Percentiles rank a stretch among this genome's conserved stretches.
Evolutionary conservation across 2,329 filamentous ascomycete genomes (phyloP).

Genomic region (Trichoderma sp.): DNA sequence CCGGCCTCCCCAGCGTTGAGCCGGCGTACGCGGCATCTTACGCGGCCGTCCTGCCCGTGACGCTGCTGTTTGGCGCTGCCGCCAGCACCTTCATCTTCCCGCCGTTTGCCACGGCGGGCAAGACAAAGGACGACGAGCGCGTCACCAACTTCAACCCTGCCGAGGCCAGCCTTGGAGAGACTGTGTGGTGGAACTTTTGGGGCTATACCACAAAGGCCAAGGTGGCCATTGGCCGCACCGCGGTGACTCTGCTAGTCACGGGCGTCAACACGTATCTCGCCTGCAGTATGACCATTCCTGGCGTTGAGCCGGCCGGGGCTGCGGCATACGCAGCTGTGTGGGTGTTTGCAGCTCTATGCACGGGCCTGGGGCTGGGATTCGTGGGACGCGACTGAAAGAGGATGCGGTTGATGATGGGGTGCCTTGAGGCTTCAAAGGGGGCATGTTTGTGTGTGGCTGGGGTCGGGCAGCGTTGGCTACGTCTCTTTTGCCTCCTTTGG

Average conservation of each 20-base stretch:
- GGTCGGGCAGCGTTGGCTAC: neutral
- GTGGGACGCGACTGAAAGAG: conserved; percentile 43
- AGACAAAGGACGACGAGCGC: conserved; percentile 47
- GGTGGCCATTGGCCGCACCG: conserved; percentile 62
- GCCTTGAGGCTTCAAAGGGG: neutral
- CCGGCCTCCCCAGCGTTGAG: conserved; percentile 65
- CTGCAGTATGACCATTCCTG: conserved; percentile 62
- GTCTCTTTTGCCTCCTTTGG: neutral
- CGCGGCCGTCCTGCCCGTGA: conserved; percentile 57
- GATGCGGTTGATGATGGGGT: neutral
- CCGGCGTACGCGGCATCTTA: conserved; percentile 63
- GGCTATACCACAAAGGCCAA: conserved; percentile 62
- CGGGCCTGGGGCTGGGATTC: conserved; percentile 53
- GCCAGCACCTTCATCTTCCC: conserved; percentile 76
- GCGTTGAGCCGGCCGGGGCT: conserved; percentile 68
- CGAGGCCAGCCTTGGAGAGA: conserved; percentile 64
- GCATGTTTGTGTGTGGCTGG: neutral
- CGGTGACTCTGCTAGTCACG: conserved; percentile 55
- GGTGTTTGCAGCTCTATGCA: conserved; percentile 61
- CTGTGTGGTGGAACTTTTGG: conserved; percentile 69
- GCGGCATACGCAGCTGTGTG: conserved; percentile 70
- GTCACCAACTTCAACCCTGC: conserved; percentile 58
- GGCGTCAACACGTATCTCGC: conserved; percentile 60
- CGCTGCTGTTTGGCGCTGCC: conserved; percentile 61
- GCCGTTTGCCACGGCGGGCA: conserved; percentile 56